Evolutionary conservation across 2,329 filamentous ascomycete species (phyloP).

Genomic region (Pezicula radicicola): DNA sequence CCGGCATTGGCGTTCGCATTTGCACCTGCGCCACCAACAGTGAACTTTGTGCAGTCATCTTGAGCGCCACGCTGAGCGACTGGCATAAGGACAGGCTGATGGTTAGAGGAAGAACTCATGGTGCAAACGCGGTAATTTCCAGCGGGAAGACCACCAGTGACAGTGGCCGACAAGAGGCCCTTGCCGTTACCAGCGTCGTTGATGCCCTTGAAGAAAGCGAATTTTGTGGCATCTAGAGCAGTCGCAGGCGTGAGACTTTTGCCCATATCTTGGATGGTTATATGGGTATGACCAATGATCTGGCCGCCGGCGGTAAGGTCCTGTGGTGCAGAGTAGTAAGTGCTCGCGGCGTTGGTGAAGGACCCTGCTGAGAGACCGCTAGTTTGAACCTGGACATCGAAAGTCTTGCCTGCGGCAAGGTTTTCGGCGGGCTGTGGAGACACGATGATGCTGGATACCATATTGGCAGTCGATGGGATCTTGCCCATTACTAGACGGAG

Average conservation of each 20-base stretch:
- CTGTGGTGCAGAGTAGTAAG: constrained; percentile 37
- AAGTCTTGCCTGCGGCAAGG: constrained; percentile 20
- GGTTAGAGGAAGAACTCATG: constrained; percentile 38
- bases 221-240: constrained; percentile 28
- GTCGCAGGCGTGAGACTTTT: constrained; percentile 26
- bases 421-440: constrained; percentile 24
- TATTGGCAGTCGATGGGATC: constrained; percentile 26
- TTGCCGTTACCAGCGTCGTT: constrained; percentile 37
- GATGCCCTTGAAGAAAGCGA: constrained; percentile 40
- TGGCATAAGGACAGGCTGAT: constrained; percentile 40
- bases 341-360: constrained; percentile 35
- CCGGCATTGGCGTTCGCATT: constrained; percentile 4
- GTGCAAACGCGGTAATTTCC: constrained; percentile 42
- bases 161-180: constrained; percentile 32
- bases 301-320: constrained; percentile 26
- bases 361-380: constrained; percentile 31
- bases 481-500: constrained; percentile 25
- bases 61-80: constrained; percentile 42
- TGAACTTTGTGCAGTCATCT: constrained; percentile 44
- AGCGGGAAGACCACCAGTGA: constrained; percentile 36
- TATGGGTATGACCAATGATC: constrained; percentile 35
- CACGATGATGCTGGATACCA: constrained; percentile 27
- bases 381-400: constrained; percentile 32
- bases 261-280: constrained; percentile 35
- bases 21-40: constrained; percentile 26